Evolutionary conservation across 352 stramenopile genomes (phyloP), one percentile per base, ranked within the genome.

Genomic region (Globisporangium parvum): DNA sequence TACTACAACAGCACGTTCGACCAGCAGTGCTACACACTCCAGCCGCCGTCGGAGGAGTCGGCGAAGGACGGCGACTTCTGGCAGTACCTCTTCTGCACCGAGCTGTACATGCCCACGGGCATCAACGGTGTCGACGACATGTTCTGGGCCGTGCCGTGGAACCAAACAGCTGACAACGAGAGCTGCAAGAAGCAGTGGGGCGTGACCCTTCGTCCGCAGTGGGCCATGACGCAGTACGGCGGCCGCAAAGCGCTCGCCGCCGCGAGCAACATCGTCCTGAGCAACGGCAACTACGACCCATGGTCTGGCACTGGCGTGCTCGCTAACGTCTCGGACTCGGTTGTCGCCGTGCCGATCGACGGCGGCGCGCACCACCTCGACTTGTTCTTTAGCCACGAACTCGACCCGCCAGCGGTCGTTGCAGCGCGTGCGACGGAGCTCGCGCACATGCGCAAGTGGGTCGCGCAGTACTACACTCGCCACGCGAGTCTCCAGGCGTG

Each of bases 261-360:
- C 1, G 78, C 78, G 10, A 96, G 83, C 60, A 98, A 98, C 74
- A 96, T 98, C 46, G 82, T 98, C 39, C 92, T 98, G 55, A 97
- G 88, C 55, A 98, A 98, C 65, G 95, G 95, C 53, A 80, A 97
- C 57, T 87, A 93, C 41, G 95, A 98, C 65, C 95, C 95, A 48
- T 98, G 90, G 91, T 91, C 74, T 31, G 84, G 80, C 21, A 95
- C 79, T 2, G 94, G 93, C 44, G 87, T 98, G 28, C 80, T 88
- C 21, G 61, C 81, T 39, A 71, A 71, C 39, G 60, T 77, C 17
- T 85, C 78, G 23, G 73, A 89, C 33, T 85, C 75, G 24, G 76
- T 96, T 48, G 70, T 96, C 17, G 69, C 69, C 12, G 64, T 93
- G 23, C 59, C 74, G 3, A 75, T 96, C 17, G 71, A 88, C 17